Evolutionary conservation across 306 rosid genomes (phyloP).

Genomic region (Malus asiatica): DNA sequence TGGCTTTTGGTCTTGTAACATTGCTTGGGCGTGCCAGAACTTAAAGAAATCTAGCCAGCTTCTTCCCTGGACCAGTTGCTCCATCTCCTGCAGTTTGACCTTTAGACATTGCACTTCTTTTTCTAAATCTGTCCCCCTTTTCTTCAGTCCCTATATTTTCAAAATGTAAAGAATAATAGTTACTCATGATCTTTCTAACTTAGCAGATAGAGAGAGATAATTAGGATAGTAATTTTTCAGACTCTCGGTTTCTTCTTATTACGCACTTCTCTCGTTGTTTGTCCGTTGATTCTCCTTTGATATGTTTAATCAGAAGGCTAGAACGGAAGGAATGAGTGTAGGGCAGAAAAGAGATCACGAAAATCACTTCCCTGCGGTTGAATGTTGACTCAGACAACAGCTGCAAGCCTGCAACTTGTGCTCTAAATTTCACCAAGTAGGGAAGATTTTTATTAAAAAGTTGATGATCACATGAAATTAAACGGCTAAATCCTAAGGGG

Average conservation of each 20-base stretch:
- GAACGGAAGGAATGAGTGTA: no score
- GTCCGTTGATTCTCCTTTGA: no score
- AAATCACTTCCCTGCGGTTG: no score
- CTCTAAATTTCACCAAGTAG: not conserved
- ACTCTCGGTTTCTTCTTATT: no score
- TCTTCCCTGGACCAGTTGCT: slow-evolving; percentile 1
- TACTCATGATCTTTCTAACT: not conserved
- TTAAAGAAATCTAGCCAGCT: not conserved
- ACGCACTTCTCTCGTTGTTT: no score
- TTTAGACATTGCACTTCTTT: not conserved
- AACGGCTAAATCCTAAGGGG: not conserved
- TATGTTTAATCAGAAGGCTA: no score
- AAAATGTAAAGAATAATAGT: not conserved
- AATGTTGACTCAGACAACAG: no score
- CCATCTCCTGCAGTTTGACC: slow-evolving; percentile 7
- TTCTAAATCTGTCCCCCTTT: not conserved
- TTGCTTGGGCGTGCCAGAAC: not conserved
- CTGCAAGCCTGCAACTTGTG: not conserved
- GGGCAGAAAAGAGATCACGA: no score
- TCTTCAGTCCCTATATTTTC: slow-evolving; percentile 2
- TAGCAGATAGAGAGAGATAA: not conserved
- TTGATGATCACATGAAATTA: not conserved
- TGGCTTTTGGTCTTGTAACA: not conserved
- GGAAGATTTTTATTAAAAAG: not conserved
- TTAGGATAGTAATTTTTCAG: not conserved